Base-by-base conservation (phyloP, 129 eudicot genomes). In the Tanacetum coccineum region DNA sequence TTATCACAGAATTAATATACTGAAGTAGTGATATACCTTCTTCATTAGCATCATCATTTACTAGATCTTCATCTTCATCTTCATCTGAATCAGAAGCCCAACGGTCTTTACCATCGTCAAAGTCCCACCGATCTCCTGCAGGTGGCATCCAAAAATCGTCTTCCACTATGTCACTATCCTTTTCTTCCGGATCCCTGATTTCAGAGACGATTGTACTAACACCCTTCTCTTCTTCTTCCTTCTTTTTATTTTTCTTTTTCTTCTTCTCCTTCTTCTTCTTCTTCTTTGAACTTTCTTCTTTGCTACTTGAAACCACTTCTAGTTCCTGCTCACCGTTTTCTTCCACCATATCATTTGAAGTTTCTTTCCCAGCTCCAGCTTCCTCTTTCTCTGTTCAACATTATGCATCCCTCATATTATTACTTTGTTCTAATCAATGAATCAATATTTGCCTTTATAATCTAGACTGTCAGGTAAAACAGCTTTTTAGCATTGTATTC, bases 131-230 rank as follows among this genome's bases (percentile, higher is more conserved):
- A 3, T 84, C 98, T 30, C 98, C 98, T 10, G 11, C 85, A 6
- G 95, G 95, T 55, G 98, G 98, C 84, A 88, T 82, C 98, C 98
- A 89, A 66, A 93, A 88, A 59, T 93, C 91, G 32, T 19, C 80
- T 64, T 85, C 86, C 54, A 82, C 92, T 3, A 70, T 30, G 67
- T 70, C 96, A 72, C 80, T 79, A 47, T 77, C 79, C 8, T 79
- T 73, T 19, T 71, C 84, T 48, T 79, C 73, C 9, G 87, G 67
- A 69, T 85, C 74, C 77, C 84, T 77, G n/a, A 82, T 84, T 73
- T 82, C 95, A 70, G 91, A 73, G 11, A 78, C 68, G 72, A 84
- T 65, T 49, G 79, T 80, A 59, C 77, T 75, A 66, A 62, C 76
- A 65, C 77, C 72, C 71, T 81, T 66, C 44, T 67, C 32, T 39